Conservation (phyloP, 148 eudicot genomes). For the Cornus controversa region DNA sequence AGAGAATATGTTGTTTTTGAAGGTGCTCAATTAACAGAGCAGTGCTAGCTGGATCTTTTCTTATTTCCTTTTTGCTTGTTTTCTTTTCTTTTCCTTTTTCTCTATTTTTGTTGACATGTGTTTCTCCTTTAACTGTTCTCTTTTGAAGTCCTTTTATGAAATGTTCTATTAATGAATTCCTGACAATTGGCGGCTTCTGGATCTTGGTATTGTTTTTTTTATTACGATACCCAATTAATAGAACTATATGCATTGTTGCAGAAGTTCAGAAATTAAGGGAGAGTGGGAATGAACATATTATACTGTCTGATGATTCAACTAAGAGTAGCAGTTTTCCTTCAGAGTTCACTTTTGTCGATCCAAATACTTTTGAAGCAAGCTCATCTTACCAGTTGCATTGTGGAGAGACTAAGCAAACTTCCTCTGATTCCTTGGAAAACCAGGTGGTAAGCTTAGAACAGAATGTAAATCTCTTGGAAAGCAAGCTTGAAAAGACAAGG, state of each 20-base stretch:
- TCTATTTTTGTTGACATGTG: too few species aligned
- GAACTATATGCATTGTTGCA: conserved; percentile 27
- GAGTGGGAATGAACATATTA: conserved; percentile 48
- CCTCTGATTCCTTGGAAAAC: conserved; percentile 11
- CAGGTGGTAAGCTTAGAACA: conserved; percentile 28
- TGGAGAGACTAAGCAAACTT: conserved; percentile 12
- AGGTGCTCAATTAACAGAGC: too few species aligned
- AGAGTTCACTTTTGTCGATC: conserved; percentile 18
- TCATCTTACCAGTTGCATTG: conserved; percentile 19
- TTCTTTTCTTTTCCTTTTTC: too few species aligned
- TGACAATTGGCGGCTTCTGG: background rate
- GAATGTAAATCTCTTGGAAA: conserved; percentile 35
- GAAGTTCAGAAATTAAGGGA: conserved; percentile 72
- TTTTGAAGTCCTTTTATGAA: background rate
- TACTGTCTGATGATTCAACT: conserved; percentile 31
- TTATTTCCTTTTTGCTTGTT: too few species aligned
- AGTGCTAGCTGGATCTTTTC: too few species aligned
- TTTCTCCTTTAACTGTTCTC: too few species aligned
- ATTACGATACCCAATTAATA: background rate
- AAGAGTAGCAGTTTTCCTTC: conserved; percentile 16
- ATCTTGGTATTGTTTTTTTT: background rate
- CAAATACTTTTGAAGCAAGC: conserved; percentile 20
- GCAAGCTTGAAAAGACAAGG: conserved; percentile 50
- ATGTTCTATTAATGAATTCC: background rate
- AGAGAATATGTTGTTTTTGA: too few species aligned